A percentile compares a stretch with the other conserved stretches of the same genome.
These are phyloP conservation scores for Pleurotus salmoneostramineus DNA, from an alignment of 768 basidiomycete species.

Conservation along the genomic window DNA sequence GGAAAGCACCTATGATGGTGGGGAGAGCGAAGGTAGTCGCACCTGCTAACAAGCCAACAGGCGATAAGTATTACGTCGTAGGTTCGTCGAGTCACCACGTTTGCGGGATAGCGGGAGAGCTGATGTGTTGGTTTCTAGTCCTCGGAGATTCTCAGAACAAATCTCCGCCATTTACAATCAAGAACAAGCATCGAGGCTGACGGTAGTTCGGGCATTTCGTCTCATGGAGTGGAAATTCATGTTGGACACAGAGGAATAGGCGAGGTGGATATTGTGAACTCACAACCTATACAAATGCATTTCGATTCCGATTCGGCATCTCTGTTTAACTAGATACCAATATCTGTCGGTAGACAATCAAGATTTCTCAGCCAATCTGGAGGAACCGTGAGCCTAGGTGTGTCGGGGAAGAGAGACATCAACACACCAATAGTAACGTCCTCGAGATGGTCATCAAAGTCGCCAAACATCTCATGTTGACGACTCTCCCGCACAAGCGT, in stretches of 20 bases:
- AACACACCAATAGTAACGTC: conserved; percentile 54
- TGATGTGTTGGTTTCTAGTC: background rate
- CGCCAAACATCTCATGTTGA: conserved; percentile 60
- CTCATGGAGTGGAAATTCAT: background rate
- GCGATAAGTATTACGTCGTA: background rate
- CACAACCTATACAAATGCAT: background rate
- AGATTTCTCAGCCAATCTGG: conserved; percentile 44
- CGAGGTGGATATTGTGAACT: background rate
- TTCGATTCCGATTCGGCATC: too few relatives aligned
- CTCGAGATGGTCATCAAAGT: conserved; percentile 83
- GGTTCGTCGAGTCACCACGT: background rate
- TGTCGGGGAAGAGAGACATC: conserved; percentile 13
- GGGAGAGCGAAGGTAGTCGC: background rate
- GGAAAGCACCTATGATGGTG: background rate
- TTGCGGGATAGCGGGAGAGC: background rate
- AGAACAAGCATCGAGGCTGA: background rate
- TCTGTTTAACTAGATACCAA: background rate
- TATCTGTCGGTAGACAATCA: conserved; percentile 25
- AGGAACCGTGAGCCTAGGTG: conserved; percentile 7
- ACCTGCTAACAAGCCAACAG: background rate
- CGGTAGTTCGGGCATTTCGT: background rate
- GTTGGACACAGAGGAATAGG: background rate
- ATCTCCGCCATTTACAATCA: background rate
- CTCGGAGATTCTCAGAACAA: background rate
- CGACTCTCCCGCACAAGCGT: conserved; percentile 43